These are phyloP conservation scores for Ophiostoma fasciatum DNA, from an alignment of 2,329 filamentous ascomycete genomes.

Conservation along the genomic window DNA sequence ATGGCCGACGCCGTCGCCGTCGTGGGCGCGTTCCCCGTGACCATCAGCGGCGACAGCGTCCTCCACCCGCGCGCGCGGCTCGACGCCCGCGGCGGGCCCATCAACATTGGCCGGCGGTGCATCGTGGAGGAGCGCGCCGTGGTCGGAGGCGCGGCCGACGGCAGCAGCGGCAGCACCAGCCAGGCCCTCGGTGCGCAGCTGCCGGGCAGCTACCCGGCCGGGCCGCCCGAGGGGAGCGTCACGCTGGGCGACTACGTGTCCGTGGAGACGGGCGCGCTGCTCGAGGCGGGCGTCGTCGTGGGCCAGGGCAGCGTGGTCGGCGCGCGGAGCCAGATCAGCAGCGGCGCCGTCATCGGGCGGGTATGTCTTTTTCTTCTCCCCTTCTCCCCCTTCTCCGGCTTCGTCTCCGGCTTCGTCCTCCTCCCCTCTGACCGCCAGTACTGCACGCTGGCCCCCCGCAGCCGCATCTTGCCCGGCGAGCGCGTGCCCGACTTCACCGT, in stretches of 20 bases:
- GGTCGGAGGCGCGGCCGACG: conserved; percentile 30
- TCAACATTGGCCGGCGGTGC: conserved; percentile 67
- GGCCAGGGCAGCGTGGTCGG: conserved; percentile 46
- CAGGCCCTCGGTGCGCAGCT: no score
- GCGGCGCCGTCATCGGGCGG: conserved; percentile 47
- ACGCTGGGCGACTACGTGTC: conserved; percentile 45
- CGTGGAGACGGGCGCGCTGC: conserved; percentile 41
- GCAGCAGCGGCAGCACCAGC: conserved; percentile 15
- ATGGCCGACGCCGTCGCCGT: conserved; percentile 47
- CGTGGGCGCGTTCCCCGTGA: conserved; percentile 62
- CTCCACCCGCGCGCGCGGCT: conserved; percentile 77
- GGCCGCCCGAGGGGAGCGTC: conserved; percentile 30
- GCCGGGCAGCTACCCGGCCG: background rate
- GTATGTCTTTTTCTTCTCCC: conserved; percentile 22
- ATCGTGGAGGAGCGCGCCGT: conserved; percentile 60
- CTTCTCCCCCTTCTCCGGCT: no score
- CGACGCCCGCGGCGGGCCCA: conserved; percentile 62
- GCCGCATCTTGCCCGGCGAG: conserved; percentile 40
- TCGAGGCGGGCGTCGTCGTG: conserved; percentile 48
- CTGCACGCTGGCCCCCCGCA: conserved; percentile 55
- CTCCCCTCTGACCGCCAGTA: conserved; percentile 28
- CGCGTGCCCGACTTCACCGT: conserved; percentile 52
- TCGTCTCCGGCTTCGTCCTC: no score
- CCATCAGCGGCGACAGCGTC: conserved; percentile 61
- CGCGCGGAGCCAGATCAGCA: conserved; percentile 43